Conservation (phyloP, 2,329 filamentous ascomycete genomes). For the Aaosphaeria arxii region DNA sequence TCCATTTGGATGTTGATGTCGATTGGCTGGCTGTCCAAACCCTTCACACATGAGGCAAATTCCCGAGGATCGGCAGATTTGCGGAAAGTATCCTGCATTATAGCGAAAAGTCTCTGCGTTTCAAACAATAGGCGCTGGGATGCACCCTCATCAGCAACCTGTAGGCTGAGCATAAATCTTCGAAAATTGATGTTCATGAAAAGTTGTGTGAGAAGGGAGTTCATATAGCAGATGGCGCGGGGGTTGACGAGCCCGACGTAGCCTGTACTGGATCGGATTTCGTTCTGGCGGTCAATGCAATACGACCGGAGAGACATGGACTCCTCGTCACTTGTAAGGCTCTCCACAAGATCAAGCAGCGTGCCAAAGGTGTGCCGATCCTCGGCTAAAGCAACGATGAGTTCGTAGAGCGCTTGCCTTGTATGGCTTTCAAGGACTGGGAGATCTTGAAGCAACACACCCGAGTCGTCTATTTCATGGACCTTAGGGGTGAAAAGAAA, state of each 20-base stretch:
- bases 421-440: conserved; percentile 36
- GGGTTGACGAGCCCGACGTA: conserved; percentile 90
- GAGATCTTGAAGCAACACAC: conserved; percentile 5
- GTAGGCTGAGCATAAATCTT: conserved; percentile 66
- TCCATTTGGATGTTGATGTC: conserved; percentile 94
- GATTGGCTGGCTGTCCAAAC: conserved; percentile 77
- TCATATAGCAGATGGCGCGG: conserved; percentile 95
- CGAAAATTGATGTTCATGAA: conserved; percentile 94
- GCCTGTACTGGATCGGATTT: conserved; percentile 72
- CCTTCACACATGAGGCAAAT: conserved; percentile 74
- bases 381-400: conserved; percentile 30
- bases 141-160: conserved; percentile 52
- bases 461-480: conserved; percentile 9
- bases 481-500: conserved; percentile 30
- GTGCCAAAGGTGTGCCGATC: conserved; percentile 23
- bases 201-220: conserved; percentile 88
- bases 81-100: conserved; percentile 78
- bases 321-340: conserved; percentile 14
- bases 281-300: conserved; percentile 60
- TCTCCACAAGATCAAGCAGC: conserved; percentile 24
- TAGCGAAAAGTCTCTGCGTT: conserved; percentile 77
- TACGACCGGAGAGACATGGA: conserved; percentile 59
- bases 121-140: conserved; percentile 69
- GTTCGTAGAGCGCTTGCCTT: conserved; percentile 36
- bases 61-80: conserved; percentile 70